phyloP scores from a whole-genome alignment of 352 stramenopile species.

The Phytophthora idaei region DNA sequence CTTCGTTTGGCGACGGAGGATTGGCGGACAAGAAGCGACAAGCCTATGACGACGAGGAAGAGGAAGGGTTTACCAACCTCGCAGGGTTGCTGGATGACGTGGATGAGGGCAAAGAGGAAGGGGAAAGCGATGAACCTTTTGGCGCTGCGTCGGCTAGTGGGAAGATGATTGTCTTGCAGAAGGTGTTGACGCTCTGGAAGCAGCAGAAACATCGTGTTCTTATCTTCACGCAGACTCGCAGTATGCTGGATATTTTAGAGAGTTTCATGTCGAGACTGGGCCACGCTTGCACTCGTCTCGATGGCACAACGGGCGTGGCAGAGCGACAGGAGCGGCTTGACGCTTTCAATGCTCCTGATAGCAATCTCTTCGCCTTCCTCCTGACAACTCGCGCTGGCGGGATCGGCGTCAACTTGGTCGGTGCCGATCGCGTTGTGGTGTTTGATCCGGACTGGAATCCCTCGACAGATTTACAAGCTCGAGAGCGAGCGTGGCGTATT shows the following conservation, averaged over 20 bases:
- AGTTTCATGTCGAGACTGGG: conserved; percentile 83
- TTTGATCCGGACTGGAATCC: conserved; percentile 99
- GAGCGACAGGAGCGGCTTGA: conserved; percentile 95
- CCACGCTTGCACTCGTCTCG: conserved; percentile 94
- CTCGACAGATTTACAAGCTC: conserved; percentile 95
- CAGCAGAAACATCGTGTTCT: conserved; percentile 96
- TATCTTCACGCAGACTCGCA: conserved; percentile 96
- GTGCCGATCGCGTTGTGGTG: conserved; percentile 96
- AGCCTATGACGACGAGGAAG: conserved; percentile 32
- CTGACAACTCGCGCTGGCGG: conserved; percentile 93
- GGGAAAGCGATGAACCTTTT: conserved; percentile 36
- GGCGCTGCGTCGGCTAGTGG: conserved; percentile 83
- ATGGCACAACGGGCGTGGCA: conserved; percentile 96
- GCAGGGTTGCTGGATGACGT: conserved; percentile 20
- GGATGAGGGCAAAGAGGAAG: conserved; percentile 29
- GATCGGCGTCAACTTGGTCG: conserved; percentile 96
- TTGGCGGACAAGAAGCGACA: conserved; percentile 37
- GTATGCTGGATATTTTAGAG: conserved; percentile 98
- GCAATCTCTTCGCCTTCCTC: conserved; percentile 79
- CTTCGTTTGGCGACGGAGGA: conserved; percentile 55
- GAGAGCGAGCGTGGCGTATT: conserved; percentile 97
- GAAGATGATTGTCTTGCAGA: conserved; percentile 97
- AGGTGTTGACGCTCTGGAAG: conserved; percentile 96
- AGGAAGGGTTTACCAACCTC: conserved; percentile 22
- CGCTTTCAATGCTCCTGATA: conserved; percentile 94